These are phyloP conservation scores for Naganishia albida DNA, from an alignment of 1,284 basidiomycete species.

Conservation along the genomic window DNA sequence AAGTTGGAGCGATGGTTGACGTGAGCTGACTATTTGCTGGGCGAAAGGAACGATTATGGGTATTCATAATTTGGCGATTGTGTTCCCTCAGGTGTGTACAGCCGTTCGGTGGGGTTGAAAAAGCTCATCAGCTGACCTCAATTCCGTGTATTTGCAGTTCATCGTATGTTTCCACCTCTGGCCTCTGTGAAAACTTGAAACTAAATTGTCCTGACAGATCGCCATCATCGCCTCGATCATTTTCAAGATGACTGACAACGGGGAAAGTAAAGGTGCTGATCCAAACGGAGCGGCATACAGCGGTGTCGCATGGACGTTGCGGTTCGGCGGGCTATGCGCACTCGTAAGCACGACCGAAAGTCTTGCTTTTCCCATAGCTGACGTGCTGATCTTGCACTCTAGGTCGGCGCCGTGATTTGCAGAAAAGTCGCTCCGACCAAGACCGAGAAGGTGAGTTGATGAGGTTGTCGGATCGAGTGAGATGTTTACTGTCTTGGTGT, in stretches of 20 bases:
- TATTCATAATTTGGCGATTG: slow-evolving; percentile 92
- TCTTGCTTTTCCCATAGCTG: slow-evolving; percentile 23
- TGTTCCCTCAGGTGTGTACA: slow-evolving; percentile 82
- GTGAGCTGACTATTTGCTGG: not conserved
- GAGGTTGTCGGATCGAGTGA: not conserved
- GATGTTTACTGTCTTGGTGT: not conserved
- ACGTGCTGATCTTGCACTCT: not conserved
- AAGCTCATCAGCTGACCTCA: slow-evolving; percentile 48
- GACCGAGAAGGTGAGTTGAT: slow-evolving; percentile 66
- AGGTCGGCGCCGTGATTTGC: slow-evolving; percentile 69
- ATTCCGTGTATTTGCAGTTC: not conserved
- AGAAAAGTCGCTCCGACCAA: slow-evolving; percentile 80
- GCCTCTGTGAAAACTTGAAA: not conserved
- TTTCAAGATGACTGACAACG: slow-evolving; percentile 72
- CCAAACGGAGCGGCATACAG: slow-evolving; percentile 63
- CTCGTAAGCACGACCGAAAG: slow-evolving; percentile 56
- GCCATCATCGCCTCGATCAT: slow-evolving; percentile 85
- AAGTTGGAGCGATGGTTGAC: not conserved
- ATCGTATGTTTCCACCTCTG: slow-evolving; percentile 35
- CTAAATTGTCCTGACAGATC: slow-evolving; percentile 59
- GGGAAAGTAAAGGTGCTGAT: slow-evolving; percentile 44
- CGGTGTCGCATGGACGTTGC: slow-evolving; percentile 88
- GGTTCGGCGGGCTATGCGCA: slow-evolving; percentile 85
- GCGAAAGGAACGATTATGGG: slow-evolving; percentile 70
- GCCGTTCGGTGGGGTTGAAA: slow-evolving; percentile 44